Conservation (phyloP, 148 eudicot species). For the Limonium bicolor region DNA sequence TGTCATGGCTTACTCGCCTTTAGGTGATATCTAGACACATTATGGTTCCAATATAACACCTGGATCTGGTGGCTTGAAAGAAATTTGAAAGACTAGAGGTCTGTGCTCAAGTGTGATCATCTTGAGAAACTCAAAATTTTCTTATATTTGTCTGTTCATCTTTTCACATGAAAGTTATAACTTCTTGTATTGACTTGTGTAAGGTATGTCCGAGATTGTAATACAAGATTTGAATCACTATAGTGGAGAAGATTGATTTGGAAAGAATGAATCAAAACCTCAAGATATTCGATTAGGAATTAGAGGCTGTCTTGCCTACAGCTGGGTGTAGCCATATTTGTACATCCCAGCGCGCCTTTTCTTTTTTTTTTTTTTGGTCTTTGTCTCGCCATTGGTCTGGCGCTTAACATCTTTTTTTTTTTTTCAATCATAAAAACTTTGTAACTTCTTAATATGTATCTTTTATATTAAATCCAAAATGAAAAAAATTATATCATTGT, state of each 20-base stretch:
- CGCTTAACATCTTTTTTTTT: no score
- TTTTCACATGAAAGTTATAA: no score
- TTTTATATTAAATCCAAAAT: no score
- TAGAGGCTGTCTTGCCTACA: no score
- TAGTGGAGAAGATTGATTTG: slow-evolving; percentile 35
- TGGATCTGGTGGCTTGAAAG: slow-evolving; percentile 25
- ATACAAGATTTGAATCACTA: slow-evolving; percentile 31
- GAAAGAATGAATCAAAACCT: slow-evolving; percentile 47
- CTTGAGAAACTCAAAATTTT: neutral
- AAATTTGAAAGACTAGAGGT: slow-evolving; percentile 33
- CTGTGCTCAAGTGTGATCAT: slow-evolving; percentile 45
- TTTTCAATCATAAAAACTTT: no score
- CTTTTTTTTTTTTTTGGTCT: no score
- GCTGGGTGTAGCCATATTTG: no score
- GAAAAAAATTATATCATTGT: no score
- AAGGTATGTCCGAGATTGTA: slow-evolving; percentile 43
- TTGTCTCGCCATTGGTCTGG: no score
- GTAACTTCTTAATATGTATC: no score
- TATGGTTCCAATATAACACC: slow-evolving; percentile 32
- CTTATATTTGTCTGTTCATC: neutral
- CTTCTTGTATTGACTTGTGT: no score
- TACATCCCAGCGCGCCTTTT: no score
- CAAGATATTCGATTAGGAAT: slow-evolving; percentile 21
- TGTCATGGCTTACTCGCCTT: slow-evolving; percentile 32
- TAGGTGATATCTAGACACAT: slow-evolving; percentile 26